Evolutionary conservation across 768 basidiomycete genomes (phyloP), one percentile per base, ranked within the genome.

Genomic region (Phanerochaete carnosa): DNA sequence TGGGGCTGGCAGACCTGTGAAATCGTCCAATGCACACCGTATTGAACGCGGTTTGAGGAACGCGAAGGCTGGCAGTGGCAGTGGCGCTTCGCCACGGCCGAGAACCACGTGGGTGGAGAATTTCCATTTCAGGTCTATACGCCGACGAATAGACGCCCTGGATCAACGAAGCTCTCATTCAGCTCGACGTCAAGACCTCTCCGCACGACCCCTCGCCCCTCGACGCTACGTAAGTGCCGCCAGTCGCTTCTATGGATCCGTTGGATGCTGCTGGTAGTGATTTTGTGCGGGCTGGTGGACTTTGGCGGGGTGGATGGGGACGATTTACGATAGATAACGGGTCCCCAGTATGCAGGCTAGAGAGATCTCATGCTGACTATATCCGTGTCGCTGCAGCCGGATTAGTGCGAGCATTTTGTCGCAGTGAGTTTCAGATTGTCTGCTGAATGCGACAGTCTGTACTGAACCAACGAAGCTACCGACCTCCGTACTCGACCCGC

Each of bases 161-260:
- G 45, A 56, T 62, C 57, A 58, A 62, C 61, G 61, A 58, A 62
- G 55, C 61, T 62, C 57, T 62, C 61, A 50, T 57, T 62, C 61
- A 62, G 69, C 69, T 69, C 75, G 74, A 74, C 72, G 72, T 75
- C 75, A 72, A 76, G 70, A 71, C 74, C 59, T 55, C 61, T 61
- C 57, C 61, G 69, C 66, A 75, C 69, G 69, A 66, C 62, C 60
- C 43, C 54, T 62, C 68, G 66, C 62, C 69, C 56, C 64, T 62
- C 51, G 67, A 67, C 64, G 69, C 65, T 64, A 65, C 62, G 70
- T 71, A 65, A 69, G 70, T 71, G 46, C 59, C 57, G 57, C 53
- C 28, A 50, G 15, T 52, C 60, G 43, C 30, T 43, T 61, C 26
- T 45, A 16, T 39, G 53, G 46, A 52, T 45, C 47, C 26, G 43